Conservation (phyloP, 129 eudicot species). For the Pulicaria dysenterica region DNA sequence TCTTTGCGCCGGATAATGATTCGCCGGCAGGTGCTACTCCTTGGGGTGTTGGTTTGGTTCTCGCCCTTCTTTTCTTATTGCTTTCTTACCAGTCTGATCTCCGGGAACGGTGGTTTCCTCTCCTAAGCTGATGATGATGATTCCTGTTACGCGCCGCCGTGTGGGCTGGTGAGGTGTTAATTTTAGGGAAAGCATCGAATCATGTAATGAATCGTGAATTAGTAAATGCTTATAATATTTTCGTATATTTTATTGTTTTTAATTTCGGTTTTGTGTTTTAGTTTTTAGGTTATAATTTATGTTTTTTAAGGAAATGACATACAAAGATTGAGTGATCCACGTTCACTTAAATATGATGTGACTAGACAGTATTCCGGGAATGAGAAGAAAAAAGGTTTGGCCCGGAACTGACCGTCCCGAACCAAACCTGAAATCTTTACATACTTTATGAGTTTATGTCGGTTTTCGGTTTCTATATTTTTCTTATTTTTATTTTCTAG, state of each 20-base stretch:
- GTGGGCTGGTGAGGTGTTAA: background rate
- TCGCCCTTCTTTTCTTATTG: constrained; percentile 79
- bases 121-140: constrained; percentile 44
- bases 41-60: constrained; percentile 89
- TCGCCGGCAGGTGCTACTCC: constrained; percentile 70
- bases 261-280: background rate
- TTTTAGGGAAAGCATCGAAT: background rate
- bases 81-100: constrained; percentile 84
- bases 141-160: background rate
- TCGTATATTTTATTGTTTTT: constrained; percentile 19
- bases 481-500: too few relatives aligned
- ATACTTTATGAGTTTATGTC: too few relatives aligned
- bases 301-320: too few relatives aligned
- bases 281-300: background rate
- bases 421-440: too few relatives aligned
- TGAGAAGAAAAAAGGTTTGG: too few relatives aligned
- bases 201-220: background rate
- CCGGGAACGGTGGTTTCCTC: constrained; percentile 87
- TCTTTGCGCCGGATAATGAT: constrained; percentile 53
- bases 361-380: too few relatives aligned
- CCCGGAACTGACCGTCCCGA: too few relatives aligned
- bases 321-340: too few relatives aligned
- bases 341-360: too few relatives aligned
- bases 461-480: too few relatives aligned
- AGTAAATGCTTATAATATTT: constrained; percentile 9